Percentiles rank a stretch among this genome's conserved stretches.
Conservation (phyloP, 257 asterid genomes). For the Solanum commersonii region DNA sequence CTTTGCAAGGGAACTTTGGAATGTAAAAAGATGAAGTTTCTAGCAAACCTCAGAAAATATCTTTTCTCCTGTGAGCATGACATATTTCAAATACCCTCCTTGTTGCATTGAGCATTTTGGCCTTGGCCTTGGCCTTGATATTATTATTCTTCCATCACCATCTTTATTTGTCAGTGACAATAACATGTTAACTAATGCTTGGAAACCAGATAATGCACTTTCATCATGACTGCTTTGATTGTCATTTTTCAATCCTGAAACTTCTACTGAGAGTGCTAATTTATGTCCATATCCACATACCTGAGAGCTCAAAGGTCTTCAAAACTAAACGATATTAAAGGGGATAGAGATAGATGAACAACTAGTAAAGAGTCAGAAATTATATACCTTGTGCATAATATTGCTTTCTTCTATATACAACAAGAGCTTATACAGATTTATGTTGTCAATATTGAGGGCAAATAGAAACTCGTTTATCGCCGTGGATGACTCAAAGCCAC, state of each 20-base stretch:
- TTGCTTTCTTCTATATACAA: slow-evolving; percentile 72
- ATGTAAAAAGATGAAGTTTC: not conserved
- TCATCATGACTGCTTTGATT: slow-evolving; percentile 35
- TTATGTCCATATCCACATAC: slow-evolving; percentile 82
- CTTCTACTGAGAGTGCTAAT: slow-evolving; percentile 31
- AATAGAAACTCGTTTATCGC: slow-evolving; percentile 78
- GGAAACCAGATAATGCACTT: slow-evolving; percentile 73
- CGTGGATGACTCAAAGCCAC: slow-evolving; percentile 36
- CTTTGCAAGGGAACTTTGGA: not conserved
- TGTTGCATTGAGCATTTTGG: slow-evolving; percentile 31
- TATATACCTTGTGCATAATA: slow-evolving; percentile 65
- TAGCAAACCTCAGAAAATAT: slow-evolving; percentile 79
- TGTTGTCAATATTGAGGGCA: slow-evolving; percentile 83
- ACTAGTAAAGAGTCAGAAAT: slow-evolving; percentile 2
- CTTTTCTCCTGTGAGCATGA: slow-evolving; percentile 95
- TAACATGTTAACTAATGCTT: slow-evolving; percentile 55
- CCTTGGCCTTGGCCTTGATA: slow-evolving; percentile 47
- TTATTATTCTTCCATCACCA: slow-evolving; percentile 70
- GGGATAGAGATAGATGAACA: not conserved
- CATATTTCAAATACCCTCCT: slow-evolving; percentile 75
- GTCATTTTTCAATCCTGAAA: slow-evolving; percentile 17
- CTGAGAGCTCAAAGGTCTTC: slow-evolving; percentile 25
- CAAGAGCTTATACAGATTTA: slow-evolving; percentile 72
- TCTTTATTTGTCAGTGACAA: slow-evolving; percentile 67
- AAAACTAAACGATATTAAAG: not conserved